These are phyloP conservation scores for Dipteronia dyeriana DNA, from an alignment of 345 rosid genomes.

Conservation along the genomic window DNA sequence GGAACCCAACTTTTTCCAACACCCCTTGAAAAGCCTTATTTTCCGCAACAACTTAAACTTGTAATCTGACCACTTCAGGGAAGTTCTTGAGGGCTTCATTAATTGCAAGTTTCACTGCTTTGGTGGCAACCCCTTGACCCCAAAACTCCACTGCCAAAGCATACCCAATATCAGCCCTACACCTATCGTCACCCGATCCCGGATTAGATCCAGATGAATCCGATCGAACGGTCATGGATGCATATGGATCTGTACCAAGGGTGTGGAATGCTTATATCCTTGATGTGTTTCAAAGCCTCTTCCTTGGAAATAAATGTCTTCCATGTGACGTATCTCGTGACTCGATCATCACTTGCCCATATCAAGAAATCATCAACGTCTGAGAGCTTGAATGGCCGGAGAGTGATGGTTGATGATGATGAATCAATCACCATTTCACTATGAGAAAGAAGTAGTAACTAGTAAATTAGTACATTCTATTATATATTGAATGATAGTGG, in stretches of 20 bases:
- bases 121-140: conserved; percentile 49
- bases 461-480: too few species aligned
- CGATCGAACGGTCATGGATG: conserved; percentile 40
- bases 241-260: conserved; percentile 57
- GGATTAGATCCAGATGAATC: conserved; percentile 43
- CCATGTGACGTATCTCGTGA: conserved; percentile 37
- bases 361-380: conserved; percentile 11
- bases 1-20: conserved; percentile 27
- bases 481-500: too few species aligned
- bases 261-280: conserved; percentile 44
- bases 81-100: conserved; percentile 32
- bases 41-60: conserved; percentile 39
- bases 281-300: conserved; percentile 39
- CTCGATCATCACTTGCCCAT: conserved; percentile 34
- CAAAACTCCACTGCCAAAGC: conserved; percentile 43
- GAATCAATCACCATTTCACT: too few species aligned
- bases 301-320: conserved; percentile 36
- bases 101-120: conserved; percentile 37
- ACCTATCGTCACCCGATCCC: conserved; percentile 29
- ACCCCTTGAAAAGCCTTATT: conserved; percentile 48
- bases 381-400: neutral
- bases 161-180: conserved; percentile 42
- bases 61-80: conserved; percentile 41
- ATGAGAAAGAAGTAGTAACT: too few species aligned
- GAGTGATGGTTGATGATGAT: conserved; percentile 5